Evolutionary conservation across 768 basidiomycete species (phyloP).

Genomic region (Strobilomyces confusus): DNA sequence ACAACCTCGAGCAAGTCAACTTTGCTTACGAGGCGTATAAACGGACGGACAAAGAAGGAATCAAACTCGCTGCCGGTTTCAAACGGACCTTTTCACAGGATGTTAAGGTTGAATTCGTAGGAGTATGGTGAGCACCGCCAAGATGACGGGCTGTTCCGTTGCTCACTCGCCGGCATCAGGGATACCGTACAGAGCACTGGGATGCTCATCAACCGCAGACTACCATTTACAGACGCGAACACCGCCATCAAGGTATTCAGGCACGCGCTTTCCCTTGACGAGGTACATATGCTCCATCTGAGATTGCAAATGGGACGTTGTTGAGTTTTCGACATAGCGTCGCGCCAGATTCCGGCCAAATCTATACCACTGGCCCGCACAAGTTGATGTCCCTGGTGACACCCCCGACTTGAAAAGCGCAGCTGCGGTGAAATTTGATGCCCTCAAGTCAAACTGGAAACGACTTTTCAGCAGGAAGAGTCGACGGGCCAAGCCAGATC

Average conservation of each 20-base stretch:
- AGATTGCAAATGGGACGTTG: neutral
- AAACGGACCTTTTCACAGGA: constrained; percentile 65
- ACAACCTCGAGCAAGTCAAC: constrained; percentile 63
- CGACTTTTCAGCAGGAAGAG: neutral
- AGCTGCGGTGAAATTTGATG: neutral
- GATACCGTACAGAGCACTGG: constrained; percentile 82
- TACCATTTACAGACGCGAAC: constrained; percentile 69
- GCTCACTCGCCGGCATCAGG: constrained; percentile 38
- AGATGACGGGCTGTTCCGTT: neutral
- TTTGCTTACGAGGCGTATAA: constrained; percentile 76
- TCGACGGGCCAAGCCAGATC: neutral
- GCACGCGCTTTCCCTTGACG: constrained; percentile 50
- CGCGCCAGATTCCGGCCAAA: constrained; percentile 66
- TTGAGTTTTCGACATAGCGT: constrained; percentile 38
- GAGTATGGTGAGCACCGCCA: constrained; percentile 56
- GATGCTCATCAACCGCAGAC: constrained; percentile 47
- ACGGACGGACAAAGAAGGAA: constrained; percentile 42
- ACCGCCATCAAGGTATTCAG: constrained; percentile 64
- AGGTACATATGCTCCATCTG: constrained; percentile 1
- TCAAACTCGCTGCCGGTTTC: constrained; percentile 56
- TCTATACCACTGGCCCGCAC: constrained; percentile 45
- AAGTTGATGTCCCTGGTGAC: neutral
- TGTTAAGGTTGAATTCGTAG: constrained; percentile 76
- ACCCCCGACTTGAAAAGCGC: neutral
- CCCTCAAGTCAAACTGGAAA: neutral